These are phyloP conservation scores for Croton setiger DNA, from an alignment of 441 rosid genomes.

Conservation along the genomic window DNA sequence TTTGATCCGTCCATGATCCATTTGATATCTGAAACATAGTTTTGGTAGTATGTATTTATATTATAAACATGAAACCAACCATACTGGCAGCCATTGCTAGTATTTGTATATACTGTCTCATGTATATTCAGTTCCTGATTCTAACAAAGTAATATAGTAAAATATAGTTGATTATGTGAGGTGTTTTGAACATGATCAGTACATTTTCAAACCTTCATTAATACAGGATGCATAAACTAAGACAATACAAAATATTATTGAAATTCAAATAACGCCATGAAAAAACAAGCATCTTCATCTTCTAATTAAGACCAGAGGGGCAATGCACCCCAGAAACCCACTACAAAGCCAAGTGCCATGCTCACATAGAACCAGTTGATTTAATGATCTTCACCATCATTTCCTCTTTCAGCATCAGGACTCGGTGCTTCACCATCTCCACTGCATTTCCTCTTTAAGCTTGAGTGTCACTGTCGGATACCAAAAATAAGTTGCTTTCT, in stretches of 20 bases:
- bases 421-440: neutral
- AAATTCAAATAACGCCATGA: no score
- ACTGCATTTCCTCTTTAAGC: slow-evolving; percentile 7
- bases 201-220: no score
- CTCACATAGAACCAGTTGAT: slow-evolving; percentile 4
- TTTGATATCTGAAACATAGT: neutral
- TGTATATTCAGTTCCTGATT: neutral
- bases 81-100: neutral
- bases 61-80: neutral
- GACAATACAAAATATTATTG: no score
- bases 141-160: neutral
- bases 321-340: slow-evolving; percentile 15
- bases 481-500: neutral
- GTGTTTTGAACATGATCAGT: no score
- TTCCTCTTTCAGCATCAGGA: neutral
- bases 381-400: neutral
- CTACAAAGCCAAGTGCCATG: slow-evolving; percentile 10
- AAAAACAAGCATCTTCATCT: neutral
- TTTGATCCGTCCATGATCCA: neutral
- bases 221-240: no score
- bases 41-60: neutral
- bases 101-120: neutral
- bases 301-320: neutral
- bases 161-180: neutral
- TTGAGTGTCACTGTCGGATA: neutral